Evolutionary conservation across 164 flowering plant genomes (phyloP).

Genomic region (Paratinospora sagittata): DNA sequence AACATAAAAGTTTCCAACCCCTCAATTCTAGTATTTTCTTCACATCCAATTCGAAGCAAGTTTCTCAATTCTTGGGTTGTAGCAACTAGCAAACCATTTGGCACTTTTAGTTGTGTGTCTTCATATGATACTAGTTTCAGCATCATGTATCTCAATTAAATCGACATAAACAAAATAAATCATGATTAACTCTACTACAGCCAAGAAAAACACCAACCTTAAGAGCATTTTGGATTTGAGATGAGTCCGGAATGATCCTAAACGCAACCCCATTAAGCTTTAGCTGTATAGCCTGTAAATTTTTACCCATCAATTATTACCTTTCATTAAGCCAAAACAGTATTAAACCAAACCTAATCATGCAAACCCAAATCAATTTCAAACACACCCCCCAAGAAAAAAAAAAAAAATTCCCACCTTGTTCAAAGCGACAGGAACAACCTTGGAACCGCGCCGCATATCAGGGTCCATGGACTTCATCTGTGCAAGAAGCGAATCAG

Average conservation of each 20-base stretch:
- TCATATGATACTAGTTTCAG: no score
- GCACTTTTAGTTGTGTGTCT: neutral
- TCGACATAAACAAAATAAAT: neutral
- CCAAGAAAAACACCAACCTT: slow-evolving; percentile 34
- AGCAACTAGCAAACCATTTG: no score
- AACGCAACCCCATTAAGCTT: slow-evolving; percentile 79
- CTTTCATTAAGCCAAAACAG: neutral
- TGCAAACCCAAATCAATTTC: neutral
- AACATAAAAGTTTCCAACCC: no score
- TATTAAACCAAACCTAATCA: neutral
- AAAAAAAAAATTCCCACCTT: slow-evolving; percentile 40
- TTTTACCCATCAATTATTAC: slow-evolving; percentile 5
- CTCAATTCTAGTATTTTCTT: no score
- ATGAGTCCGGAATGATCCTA: slow-evolving; percentile 77
- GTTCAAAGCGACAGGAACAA: slow-evolving; percentile 75
- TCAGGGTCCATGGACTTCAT: slow-evolving; percentile 63
- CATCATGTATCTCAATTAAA: neutral
- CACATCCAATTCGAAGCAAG: neutral
- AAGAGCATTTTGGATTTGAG: slow-evolving; percentile 70
- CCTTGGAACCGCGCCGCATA: slow-evolving; percentile 54
- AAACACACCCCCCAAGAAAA: neutral
- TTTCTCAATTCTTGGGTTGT: neutral
- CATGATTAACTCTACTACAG: neutral
- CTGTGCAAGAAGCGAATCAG: slow-evolving; percentile 59
- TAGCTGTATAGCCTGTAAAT: slow-evolving; percentile 68